A percentile compares a stretch with the other conserved stretches of the same genome.
These are phyloP conservation scores for Botrytis galanthina DNA, from an alignment of 2,329 filamentous ascomycete genomes.

Conservation along the genomic window DNA sequence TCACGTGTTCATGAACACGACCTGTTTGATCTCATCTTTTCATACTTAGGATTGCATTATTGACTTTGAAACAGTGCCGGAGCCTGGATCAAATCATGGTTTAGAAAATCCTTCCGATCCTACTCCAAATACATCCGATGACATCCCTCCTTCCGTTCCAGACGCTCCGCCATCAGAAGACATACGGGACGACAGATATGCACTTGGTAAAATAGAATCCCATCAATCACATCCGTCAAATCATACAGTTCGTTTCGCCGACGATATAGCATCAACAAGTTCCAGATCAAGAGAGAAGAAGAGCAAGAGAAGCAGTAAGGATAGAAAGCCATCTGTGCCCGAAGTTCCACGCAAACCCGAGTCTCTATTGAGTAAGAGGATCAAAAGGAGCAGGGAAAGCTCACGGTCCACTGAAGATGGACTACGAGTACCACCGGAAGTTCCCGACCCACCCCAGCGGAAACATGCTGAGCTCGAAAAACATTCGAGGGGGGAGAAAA, in stretches of 20 bases:
- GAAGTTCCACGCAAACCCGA: constrained; percentile 5
- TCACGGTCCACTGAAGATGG: constrained; percentile 24
- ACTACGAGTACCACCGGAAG: constrained; percentile 13
- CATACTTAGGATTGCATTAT: not conserved
- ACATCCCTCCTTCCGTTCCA: not conserved
- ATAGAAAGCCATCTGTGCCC: not conserved
- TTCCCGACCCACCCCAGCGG: not conserved
- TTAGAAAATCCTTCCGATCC: not conserved
- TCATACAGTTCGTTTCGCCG: not conserved
- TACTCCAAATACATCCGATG: not conserved
- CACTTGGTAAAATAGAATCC: not conserved
- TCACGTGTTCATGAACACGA: constrained; percentile 2
- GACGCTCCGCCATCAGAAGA: not conserved
- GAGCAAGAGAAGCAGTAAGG: constrained; percentile 12
- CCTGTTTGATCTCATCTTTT: not conserved
- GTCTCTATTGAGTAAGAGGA: not conserved
- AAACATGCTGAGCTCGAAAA: not conserved
- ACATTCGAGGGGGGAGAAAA: constrained; percentile 15
- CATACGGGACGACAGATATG: not conserved
- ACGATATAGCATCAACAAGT: not conserved
- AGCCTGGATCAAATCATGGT: not conserved
- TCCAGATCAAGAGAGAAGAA: constrained; percentile 20
- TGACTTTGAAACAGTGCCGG: not conserved
- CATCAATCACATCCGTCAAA: constrained; percentile 7
- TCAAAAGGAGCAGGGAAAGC: constrained; percentile 19